Evolutionary conservation across 2,329 filamentous ascomycete species (phyloP).

Genomic region (Aspergillus sojae): DNA sequence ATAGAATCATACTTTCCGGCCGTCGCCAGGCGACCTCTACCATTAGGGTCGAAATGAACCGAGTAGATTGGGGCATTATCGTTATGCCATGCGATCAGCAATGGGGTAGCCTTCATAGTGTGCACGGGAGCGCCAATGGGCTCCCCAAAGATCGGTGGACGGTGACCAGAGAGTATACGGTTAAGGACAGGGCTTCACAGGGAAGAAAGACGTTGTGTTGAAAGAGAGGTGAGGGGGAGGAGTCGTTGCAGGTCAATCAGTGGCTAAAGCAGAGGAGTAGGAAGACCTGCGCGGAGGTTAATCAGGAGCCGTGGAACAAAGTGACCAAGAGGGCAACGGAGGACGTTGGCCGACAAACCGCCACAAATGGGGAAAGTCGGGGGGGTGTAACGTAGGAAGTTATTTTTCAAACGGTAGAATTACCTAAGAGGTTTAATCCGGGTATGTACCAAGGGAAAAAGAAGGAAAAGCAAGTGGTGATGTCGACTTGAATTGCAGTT

Average conservation of each 20-base stretch:
- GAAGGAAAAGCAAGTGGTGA: background rate
- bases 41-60: constrained; percentile 90
- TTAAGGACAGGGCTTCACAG: background rate
- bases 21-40: constrained; percentile 88
- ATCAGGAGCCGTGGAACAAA: constrained; percentile 4
- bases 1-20: constrained; percentile 68
- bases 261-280: background rate
- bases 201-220: background rate
- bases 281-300: background rate
- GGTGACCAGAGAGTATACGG: background rate
- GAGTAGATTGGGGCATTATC: constrained; percentile 97
- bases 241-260: background rate
- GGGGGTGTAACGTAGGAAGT: background rate
- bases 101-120: constrained; percentile 89
- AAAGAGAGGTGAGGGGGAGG: background rate
- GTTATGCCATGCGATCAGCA: constrained; percentile 99
- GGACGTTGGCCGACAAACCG: background rate
- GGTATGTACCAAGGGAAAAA: background rate
- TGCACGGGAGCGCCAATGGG: constrained; percentile 32
- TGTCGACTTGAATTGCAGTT: constrained; percentile 1
- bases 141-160: constrained; percentile 11
- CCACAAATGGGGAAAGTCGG: background rate
- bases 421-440: background rate
- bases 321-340: background rate
- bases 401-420: background rate